Percentiles rank a stretch among this genome's conserved stretches.
These are phyloP conservation scores for Malus domestica DNA, from an alignment of 306 rosid genomes.

Conservation along the genomic window DNA sequence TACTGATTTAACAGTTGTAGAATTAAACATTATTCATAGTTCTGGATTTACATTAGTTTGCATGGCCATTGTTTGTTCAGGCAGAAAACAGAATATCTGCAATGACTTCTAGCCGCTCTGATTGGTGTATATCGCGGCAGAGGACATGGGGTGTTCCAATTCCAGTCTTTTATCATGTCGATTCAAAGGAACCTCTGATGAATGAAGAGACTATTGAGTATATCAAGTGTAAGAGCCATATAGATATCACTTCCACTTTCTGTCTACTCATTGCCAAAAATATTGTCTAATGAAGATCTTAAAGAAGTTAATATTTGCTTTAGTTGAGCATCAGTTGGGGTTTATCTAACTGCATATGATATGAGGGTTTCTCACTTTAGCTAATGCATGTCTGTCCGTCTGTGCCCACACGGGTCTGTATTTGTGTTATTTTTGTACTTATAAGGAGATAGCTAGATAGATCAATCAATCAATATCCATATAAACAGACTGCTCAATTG, in stretches of 20 bases:
- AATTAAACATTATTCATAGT: background rate
- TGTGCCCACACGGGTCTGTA: background rate
- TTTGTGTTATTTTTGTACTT: background rate
- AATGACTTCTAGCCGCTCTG: conserved; percentile 88
- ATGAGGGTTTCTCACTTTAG: background rate
- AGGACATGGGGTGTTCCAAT: conserved; percentile 99
- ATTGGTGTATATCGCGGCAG: conserved; percentile 99
- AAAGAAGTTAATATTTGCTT: background rate
- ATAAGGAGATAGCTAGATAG: background rate
- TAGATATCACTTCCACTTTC: background rate
- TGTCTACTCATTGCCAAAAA: background rate
- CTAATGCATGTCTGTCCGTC: background rate
- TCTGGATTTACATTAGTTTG: background rate
- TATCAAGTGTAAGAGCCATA: conserved; percentile 54
- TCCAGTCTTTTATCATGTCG: conserved; percentile 89
- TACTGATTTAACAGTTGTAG: background rate
- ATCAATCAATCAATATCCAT: background rate
- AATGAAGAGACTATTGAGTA: conserved; percentile 80
- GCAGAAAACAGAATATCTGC: conserved; percentile 93
- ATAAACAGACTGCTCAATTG: conserved; percentile 1
- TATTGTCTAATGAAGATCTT: background rate
- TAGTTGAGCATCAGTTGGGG: background rate
- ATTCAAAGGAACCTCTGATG: conserved; percentile 86
- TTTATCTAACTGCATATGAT: conserved; percentile 15
- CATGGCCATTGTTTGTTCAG: conserved; percentile 36